Evolutionary conservation across 2,329 filamentous ascomycete species (phyloP).

Genomic region (Penicillium rolfsii): DNA sequence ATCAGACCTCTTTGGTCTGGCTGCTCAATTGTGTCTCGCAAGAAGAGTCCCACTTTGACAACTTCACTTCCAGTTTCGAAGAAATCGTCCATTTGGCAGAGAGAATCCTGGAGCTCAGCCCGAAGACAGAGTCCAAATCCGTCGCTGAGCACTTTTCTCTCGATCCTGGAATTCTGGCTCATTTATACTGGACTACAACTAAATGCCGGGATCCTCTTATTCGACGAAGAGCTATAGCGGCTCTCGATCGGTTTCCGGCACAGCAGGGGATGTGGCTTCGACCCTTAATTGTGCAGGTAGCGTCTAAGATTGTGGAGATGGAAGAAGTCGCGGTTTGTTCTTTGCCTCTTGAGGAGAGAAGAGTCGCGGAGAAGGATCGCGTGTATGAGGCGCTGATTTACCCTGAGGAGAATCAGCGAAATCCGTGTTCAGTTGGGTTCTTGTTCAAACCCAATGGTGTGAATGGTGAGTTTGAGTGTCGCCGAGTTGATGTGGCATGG

Average conservation of each 20-base stretch:
- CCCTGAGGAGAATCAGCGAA: background rate
- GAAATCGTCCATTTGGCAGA: background rate
- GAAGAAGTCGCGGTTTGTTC: conserved; percentile 20
- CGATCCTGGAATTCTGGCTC: conserved; percentile 33
- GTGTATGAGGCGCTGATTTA: background rate
- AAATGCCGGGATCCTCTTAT: conserved; percentile 38
- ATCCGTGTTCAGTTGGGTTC: conserved; percentile 1
- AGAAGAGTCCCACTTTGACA: conserved; percentile 1
- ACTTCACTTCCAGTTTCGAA: background rate
- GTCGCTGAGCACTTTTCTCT: background rate
- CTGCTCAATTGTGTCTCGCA: conserved; percentile 1
- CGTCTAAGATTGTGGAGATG: conserved; percentile 17
- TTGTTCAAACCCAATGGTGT: background rate
- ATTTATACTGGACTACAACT: conserved; percentile 38
- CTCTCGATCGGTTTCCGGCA: conserved; percentile 14
- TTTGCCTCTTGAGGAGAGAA: conserved; percentile 17
- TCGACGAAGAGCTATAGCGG: conserved; percentile 36
- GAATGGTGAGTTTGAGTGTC: background rate
- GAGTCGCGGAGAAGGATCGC: conserved; percentile 12
- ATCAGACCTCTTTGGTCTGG: background rate
- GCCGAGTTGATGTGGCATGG: conserved; percentile 10
- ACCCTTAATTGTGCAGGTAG: conserved; percentile 8
- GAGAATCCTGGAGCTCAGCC: background rate
- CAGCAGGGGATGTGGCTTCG: conserved; percentile 25
- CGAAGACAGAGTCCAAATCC: background rate